These are phyloP conservation scores for Psilocybe cubensis DNA, from an alignment of 768 basidiomycete species.

Conservation along the genomic window DNA sequence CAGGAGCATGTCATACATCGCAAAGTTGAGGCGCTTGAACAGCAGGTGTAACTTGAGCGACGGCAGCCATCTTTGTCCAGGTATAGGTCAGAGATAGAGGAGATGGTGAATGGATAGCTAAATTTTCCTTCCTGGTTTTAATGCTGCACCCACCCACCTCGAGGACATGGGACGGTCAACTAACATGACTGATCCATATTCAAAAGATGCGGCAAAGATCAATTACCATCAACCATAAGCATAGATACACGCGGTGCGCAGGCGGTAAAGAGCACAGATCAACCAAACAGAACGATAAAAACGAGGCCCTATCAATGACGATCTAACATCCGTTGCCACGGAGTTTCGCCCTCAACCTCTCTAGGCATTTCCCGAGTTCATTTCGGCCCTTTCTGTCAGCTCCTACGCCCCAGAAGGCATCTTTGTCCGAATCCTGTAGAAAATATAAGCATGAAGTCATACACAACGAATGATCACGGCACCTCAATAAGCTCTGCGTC, in stretches of 20 bases:
- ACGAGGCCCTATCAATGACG: conserved; percentile 33
- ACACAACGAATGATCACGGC: conserved; percentile 14
- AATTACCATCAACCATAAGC: conserved; percentile 21
- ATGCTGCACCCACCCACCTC: conserved; percentile 24
- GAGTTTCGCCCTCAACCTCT: conserved; percentile 60
- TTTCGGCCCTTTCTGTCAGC: conserved; percentile 68
- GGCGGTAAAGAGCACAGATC: conserved; percentile 19
- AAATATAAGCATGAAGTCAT: conserved; percentile 6
- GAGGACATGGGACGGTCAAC: conserved; percentile 22
- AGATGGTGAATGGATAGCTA: conserved; percentile 8
- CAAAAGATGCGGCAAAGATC: conserved; percentile 12
- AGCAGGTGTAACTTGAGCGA: conserved; percentile 24
- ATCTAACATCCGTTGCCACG: conserved; percentile 34
- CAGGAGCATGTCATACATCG: conserved; percentile 34
- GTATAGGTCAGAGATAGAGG: conserved; percentile 5
- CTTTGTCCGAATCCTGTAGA: conserved; percentile 69
- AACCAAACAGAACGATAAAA: conserved; percentile 20
- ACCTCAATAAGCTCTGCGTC: conserved; percentile 75
- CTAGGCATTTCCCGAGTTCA: conserved; percentile 73
- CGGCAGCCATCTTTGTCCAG: conserved; percentile 30
- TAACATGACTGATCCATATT: conserved; percentile 11
- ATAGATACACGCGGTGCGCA: conserved; percentile 30
- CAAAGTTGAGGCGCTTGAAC: conserved; percentile 37
- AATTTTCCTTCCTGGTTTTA: conserved; percentile 19
- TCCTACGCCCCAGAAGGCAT: conserved; percentile 81